phyloP scores from a whole-genome alignment of 768 basidiomycete species.

The Kwoniella sp. region DNA sequence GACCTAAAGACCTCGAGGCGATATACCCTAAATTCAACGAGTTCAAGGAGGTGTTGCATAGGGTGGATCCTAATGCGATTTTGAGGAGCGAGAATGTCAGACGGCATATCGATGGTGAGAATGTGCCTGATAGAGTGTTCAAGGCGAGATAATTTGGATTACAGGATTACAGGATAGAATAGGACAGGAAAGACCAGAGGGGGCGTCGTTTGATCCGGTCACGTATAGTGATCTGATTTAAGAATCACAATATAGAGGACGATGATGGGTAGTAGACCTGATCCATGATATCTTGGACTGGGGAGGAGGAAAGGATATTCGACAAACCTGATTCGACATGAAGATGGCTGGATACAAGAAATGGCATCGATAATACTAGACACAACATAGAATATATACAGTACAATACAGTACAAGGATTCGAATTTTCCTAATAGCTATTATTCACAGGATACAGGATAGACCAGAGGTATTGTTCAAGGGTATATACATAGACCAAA shows the following conservation, averaged over 20 bases:
- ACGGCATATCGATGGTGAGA: constrained; percentile 76
- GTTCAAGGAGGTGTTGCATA: constrained; percentile 68
- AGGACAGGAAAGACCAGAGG: constrained; percentile 1
- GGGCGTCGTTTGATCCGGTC: too few species aligned
- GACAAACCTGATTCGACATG: too few species aligned
- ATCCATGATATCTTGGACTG: too few species aligned
- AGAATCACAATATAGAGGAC: too few species aligned
- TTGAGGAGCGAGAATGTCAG: constrained; percentile 88
- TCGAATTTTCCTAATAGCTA: background rate
- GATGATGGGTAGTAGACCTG: too few species aligned
- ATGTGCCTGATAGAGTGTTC: constrained; percentile 60
- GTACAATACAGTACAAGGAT: background rate
- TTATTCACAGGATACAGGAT: too few species aligned
- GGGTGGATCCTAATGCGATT: constrained; percentile 67
- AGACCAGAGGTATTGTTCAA: background rate
- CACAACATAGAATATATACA: constrained; percentile 11
- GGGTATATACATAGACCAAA: constrained; percentile 2
- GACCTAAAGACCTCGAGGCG: constrained; percentile 64
- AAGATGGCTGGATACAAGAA: background rate
- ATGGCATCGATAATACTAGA: background rate
- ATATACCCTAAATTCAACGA: constrained; percentile 82
- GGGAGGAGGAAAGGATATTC: background rate
- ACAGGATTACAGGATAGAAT: background rate
- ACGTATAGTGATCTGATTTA: too few species aligned
- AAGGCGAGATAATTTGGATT: constrained; percentile 56